Conservation (phyloP, 108 stramenopile genomes). For the Thalassiosira profunda region DNA sequence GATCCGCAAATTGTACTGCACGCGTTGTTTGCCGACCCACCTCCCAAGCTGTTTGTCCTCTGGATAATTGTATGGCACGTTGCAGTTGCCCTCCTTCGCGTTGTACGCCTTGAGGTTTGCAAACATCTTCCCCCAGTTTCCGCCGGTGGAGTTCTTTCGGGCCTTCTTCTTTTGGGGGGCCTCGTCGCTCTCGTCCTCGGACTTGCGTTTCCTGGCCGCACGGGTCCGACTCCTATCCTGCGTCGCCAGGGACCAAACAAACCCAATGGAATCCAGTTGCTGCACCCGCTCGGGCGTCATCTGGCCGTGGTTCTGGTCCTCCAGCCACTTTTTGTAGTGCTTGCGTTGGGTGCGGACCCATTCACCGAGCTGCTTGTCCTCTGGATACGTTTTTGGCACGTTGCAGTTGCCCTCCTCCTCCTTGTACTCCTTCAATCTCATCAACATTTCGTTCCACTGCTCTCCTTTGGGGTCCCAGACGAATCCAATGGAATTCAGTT, state of each 20-base stretch:
- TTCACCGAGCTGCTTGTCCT: slow-evolving; percentile 43
- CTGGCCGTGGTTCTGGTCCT: not conserved
- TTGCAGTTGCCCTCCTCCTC: slow-evolving; percentile 53
- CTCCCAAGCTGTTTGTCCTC: slow-evolving; percentile 53
- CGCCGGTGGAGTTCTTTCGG: slow-evolving; percentile 4
- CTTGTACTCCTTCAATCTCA: slow-evolving; percentile 23
- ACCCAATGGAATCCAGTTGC: not conserved
- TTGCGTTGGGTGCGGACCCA: slow-evolving; percentile 68
- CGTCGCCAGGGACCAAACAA: slow-evolving; percentile 14
- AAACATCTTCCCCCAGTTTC: slow-evolving; percentile 43
- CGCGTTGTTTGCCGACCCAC: slow-evolving; percentile 59
- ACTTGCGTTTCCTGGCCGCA: too few species aligned
- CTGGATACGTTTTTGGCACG: slow-evolving; percentile 50
- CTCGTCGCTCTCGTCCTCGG: too few species aligned
- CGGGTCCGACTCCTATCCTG: too few species aligned
- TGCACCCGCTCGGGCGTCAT: not conserved
- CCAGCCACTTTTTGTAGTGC: slow-evolving; percentile 30
- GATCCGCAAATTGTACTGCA: slow-evolving; percentile 3
- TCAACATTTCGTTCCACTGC: not conserved
- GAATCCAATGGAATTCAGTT: slow-evolving; percentile 1
- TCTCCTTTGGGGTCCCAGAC: not conserved
- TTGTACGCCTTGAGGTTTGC: slow-evolving; percentile 35
- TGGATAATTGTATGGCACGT: slow-evolving; percentile 40
- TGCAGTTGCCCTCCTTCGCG: slow-evolving; percentile 40
- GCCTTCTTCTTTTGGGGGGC: too few species aligned